These are phyloP conservation scores for Aspergillus wentii DNA, from an alignment of 495 filamentous ascomycete species.

Conservation along the genomic window DNA sequence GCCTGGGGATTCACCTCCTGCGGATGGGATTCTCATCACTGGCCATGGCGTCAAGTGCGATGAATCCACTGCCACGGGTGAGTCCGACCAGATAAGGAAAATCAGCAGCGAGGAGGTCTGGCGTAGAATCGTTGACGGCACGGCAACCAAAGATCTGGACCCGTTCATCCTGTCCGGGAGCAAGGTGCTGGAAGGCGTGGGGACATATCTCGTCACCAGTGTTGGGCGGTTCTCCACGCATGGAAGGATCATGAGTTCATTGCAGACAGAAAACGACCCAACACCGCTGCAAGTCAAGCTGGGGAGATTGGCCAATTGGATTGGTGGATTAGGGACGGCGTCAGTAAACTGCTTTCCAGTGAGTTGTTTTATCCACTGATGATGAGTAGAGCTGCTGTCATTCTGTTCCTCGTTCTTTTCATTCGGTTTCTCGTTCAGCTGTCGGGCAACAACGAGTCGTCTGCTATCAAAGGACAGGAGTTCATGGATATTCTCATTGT, in stretches of 20 bases:
- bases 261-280: conserved; percentile 43
- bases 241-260: conserved; percentile 48
- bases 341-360: too few relatives aligned
- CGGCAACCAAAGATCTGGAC: conserved; percentile 44
- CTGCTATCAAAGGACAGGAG: conserved; percentile 55
- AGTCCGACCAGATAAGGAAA: conserved; percentile 54
- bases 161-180: conserved; percentile 51
- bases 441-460: conserved; percentile 35
- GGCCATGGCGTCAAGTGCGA: conserved; percentile 54
- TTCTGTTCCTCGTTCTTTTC: conserved; percentile 57
- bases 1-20: conserved; percentile 56
- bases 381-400: conserved; percentile 55
- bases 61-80: conserved; percentile 55
- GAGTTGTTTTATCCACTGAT: too few relatives aligned
- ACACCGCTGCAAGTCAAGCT: conserved; percentile 51
- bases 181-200: conserved; percentile 54
- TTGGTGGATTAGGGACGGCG: conserved; percentile 30
- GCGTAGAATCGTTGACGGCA: conserved; percentile 40
- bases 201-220: conserved; percentile 51
- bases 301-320: conserved; percentile 47
- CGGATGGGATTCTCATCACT: conserved; percentile 49
- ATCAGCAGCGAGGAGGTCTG: conserved; percentile 42
- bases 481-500: conserved; percentile 66
- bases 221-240: conserved; percentile 42
- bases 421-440: conserved; percentile 58